These are phyloP conservation scores for Calonectria hongkongensis DNA, from an alignment of 2,329 filamentous ascomycete genomes.

Conservation along the genomic window DNA sequence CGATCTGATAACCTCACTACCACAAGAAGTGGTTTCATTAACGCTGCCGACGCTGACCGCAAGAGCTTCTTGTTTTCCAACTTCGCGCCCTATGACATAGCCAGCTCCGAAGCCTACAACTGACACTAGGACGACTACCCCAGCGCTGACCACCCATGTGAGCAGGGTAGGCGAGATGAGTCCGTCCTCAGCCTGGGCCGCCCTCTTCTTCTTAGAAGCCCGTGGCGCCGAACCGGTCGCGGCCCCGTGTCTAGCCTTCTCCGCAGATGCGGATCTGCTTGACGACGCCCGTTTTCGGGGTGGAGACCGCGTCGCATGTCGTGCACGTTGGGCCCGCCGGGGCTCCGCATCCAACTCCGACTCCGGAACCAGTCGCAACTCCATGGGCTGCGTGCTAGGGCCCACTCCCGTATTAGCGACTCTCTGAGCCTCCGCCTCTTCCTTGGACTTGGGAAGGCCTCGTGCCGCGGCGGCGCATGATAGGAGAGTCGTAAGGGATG, in stretches of 20 bases:
- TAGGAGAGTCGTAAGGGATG: conserved; percentile 94
- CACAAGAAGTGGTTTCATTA: conserved; percentile 69
- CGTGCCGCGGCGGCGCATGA: conserved; percentile 96
- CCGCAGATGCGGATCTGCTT: conserved; percentile 56
- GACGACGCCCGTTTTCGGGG: conserved; percentile 56
- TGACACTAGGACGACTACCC: conserved; percentile 80
- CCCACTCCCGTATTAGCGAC: conserved; percentile 62
- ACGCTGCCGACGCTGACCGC: conserved; percentile 65
- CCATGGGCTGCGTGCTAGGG: conserved; percentile 72
- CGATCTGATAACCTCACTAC: conserved; percentile 72
- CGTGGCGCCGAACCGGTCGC: conserved; percentile 64
- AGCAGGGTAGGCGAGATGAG: conserved; percentile 76
- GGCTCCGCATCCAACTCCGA: conserved; percentile 71
- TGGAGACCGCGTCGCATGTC: conserved; percentile 47
- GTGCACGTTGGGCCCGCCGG: conserved; percentile 49
- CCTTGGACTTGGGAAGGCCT: conserved; percentile 81
- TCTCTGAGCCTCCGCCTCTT: conserved; percentile 64
- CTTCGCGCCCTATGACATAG: conserved; percentile 80
- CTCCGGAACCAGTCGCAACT: conserved; percentile 76
- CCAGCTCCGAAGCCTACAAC: conserved; percentile 82
- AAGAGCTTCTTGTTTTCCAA: conserved; percentile 76
- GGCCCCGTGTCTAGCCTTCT: conserved; percentile 71
- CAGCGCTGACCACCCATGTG: conserved; percentile 80
- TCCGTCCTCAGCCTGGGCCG: conserved; percentile 61
- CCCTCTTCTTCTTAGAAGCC: conserved; percentile 77